Conservation (phyloP, 2,329 filamentous ascomycete species). For the Cladophialophora psammophila region DNA sequence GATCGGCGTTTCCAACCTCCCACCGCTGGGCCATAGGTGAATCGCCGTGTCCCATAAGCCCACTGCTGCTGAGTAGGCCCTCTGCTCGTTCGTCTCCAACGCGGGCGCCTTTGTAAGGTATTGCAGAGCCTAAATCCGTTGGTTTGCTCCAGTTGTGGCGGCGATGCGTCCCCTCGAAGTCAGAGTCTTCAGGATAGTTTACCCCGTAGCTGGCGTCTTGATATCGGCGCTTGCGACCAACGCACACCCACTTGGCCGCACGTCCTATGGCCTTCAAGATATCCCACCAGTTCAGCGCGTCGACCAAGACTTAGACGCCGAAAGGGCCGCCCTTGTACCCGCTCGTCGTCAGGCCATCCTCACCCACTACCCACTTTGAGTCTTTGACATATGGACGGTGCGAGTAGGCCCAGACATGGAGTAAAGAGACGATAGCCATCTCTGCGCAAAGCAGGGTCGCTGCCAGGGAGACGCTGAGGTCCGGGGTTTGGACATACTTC, state of each 20-base stretch:
- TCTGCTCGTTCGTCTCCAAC: too few relatives aligned
- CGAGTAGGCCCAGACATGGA: conserved; percentile 86
- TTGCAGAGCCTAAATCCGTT: too few relatives aligned
- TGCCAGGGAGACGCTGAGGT: conserved; percentile 81
- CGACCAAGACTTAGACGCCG: conserved; percentile 69
- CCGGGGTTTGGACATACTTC: conserved; percentile 69
- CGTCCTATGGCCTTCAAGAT: conserved; percentile 79
- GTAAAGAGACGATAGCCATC: conserved; percentile 79
- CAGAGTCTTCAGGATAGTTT: background rate
- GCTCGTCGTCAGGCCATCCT: conserved; percentile 46
- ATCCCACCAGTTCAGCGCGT: conserved; percentile 83
- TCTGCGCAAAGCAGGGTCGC: conserved; percentile 80
- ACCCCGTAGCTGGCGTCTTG: conserved; percentile 50
- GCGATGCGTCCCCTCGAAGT: background rate
- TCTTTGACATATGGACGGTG: conserved; percentile 71
- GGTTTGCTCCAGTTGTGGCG: background rate
- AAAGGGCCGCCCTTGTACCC: conserved; percentile 69
- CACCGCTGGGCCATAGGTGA: too few relatives aligned
- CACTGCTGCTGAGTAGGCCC: too few relatives aligned
- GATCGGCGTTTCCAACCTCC: too few relatives aligned
- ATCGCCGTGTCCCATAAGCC: too few relatives aligned
- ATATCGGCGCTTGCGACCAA: conserved; percentile 66
- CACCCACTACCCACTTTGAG: conserved; percentile 53
- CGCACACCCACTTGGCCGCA: conserved; percentile 79
- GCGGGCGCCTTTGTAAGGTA: too few relatives aligned